Conservation (phyloP, 805 yeast species). For the Metschnikowia gruessii region DNA sequence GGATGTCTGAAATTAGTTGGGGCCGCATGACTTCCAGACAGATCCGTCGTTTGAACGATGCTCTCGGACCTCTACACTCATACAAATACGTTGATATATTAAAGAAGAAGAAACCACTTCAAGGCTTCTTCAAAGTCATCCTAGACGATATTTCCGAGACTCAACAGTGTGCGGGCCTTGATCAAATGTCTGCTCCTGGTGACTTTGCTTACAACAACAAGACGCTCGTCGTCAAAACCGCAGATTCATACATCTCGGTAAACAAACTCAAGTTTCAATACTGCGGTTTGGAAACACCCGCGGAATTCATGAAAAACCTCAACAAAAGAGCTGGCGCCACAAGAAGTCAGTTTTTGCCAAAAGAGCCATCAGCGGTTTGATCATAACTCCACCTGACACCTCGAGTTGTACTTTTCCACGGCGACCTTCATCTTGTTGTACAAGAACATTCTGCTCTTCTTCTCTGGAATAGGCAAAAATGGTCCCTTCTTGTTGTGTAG, state of each 20-base stretch:
- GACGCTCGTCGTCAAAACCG: slow-evolving; percentile 41
- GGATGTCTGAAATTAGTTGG: slow-evolving; percentile 51
- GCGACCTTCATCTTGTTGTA: slow-evolving; percentile 76
- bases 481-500: slow-evolving; percentile 45
- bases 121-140: slow-evolving; percentile 40
- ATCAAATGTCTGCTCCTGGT: slow-evolving; percentile 20
- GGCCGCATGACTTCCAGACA: slow-evolving; percentile 28
- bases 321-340: slow-evolving; percentile 46
- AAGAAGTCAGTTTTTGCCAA: slow-evolving; percentile 3
- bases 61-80: slow-evolving; percentile 57
- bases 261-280: slow-evolving; percentile 53
- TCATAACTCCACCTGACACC: slow-evolving; percentile 47
- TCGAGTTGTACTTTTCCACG: slow-evolving; percentile 74
- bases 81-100: slow-evolving; percentile 35
- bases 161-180: not conserved
- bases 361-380: not conserved
- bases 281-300: slow-evolving; percentile 44
- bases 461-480: slow-evolving; percentile 78
- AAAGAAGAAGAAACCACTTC: slow-evolving; percentile 30
- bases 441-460: slow-evolving; percentile 57
- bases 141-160: slow-evolving; percentile 37
- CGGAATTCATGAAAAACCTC: slow-evolving; percentile 42
- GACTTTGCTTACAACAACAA: slow-evolving; percentile 19
- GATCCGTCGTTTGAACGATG: slow-evolving; percentile 44
- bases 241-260: slow-evolving; percentile 40